These are phyloP conservation scores for Agaricus subrufescens DNA, from an alignment of 768 basidiomycete genomes.

Conservation along the genomic window DNA sequence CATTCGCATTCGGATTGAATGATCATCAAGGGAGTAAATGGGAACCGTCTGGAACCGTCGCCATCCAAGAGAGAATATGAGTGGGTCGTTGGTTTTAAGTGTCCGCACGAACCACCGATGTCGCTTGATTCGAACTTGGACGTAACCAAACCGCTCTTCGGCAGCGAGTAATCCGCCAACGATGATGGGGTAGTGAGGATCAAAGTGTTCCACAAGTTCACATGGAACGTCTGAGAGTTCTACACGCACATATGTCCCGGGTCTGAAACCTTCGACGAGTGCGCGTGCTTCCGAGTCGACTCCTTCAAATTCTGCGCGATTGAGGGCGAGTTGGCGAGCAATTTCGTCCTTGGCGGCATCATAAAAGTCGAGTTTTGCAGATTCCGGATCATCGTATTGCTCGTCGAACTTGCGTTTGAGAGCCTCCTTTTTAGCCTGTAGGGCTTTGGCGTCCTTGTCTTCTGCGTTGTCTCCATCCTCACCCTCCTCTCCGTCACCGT, in stretches of 20 bases:
- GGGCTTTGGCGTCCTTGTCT: constrained; percentile 36
- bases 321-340: constrained; percentile 74
- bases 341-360: constrained; percentile 90
- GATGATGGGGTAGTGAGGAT: constrained; percentile 86
- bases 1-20: constrained; percentile 97
- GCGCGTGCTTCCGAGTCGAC: constrained; percentile 74
- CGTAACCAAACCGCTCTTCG: constrained; percentile 89
- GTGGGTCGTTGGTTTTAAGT: constrained; percentile 94
- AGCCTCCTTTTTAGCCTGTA: constrained; percentile 84
- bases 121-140: constrained; percentile 94
- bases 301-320: constrained; percentile 79
- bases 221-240: constrained; percentile 82
- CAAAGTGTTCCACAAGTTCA: constrained; percentile 92
- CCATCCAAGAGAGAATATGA: constrained; percentile 98
- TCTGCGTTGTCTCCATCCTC: constrained; percentile 25
- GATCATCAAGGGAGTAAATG: constrained; percentile 95
- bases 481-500: constrained; percentile 36
- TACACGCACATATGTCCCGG: constrained; percentile 90
- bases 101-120: constrained; percentile 92
- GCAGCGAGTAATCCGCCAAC: constrained; percentile 87
- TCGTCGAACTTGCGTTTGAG: constrained; percentile 96
- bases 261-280: constrained; percentile 84
- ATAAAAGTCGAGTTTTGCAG: constrained; percentile 82
- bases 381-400: constrained; percentile 89
- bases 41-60: constrained; percentile 92